Base-by-base conservation (phyloP, 495 filamentous ascomycete species). In the Aspergillus haitiensis region DNA sequence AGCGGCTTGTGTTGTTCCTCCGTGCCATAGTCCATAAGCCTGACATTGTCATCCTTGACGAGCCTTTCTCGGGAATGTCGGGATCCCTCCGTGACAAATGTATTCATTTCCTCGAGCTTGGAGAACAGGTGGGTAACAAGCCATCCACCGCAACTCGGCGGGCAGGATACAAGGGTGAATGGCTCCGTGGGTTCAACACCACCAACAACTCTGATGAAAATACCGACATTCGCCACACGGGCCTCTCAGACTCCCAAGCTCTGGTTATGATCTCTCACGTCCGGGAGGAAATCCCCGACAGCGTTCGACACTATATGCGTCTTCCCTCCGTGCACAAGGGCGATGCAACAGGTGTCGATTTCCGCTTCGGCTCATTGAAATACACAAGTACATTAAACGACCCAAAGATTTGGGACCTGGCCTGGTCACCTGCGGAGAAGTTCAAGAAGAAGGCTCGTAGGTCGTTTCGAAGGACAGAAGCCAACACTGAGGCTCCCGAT, bases 41-140 rank as follows among this genome's bases (percentile, higher is more conserved):
- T 0, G 93, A 97, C 59, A 82, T 98, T 45, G 80, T 98, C 34
- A 89, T 98, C 39, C 82, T 98, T 2, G 94, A 98, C 65, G 94
- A 98, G 72, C 86, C 94, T 0, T 95, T 96, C 65, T 91, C 89
- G 46, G 92, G 93, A 32, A 91, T 98, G 85, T 86, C 93, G 59
- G 85, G 88, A 40, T 79, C 77, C 0, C 83, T 94, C n/a, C 81
- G 92, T 12, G 87, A 96, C 65, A 92, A 90, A 64, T 97, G 93
- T 63, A 77, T 93, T 55, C 70, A 83, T 0, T 94, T 96, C 67
- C 81, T 98, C 9, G 82, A 84, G 15, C 65, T 77, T 15, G 88
- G 88, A 5, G 82, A 88, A 62, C 35, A 42, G 10, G 7, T 10
- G 8, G 44, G 52, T 36, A 47, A 21, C 5, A 27, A 37, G 6